Evolutionary conservation across 352 stramenopile genomes (phyloP).

Genomic region (Phytophthora boehmeriae): DNA sequence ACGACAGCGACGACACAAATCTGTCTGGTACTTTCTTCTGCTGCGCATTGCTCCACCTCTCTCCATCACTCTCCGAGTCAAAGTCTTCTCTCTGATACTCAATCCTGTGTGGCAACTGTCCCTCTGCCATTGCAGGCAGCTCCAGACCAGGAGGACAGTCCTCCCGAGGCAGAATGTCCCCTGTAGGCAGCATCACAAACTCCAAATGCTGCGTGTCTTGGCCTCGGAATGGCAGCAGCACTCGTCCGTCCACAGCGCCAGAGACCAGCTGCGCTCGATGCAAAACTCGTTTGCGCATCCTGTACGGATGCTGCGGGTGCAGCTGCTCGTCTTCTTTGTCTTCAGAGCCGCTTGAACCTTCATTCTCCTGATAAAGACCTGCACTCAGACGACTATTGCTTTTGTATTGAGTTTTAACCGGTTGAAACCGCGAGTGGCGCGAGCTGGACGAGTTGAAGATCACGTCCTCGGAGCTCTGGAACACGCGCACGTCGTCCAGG

Average conservation of each 20-base stretch:
- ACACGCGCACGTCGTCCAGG: conserved; percentile 65
- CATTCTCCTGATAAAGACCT: neutral
- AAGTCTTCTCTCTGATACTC: conserved; percentile 6
- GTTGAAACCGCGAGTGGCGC: neutral
- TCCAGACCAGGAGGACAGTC: conserved; percentile 56
- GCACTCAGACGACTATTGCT: neutral
- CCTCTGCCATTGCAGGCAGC: conserved; percentile 30
- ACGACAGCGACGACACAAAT: conserved; percentile 1
- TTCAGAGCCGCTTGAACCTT: neutral
- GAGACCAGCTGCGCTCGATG: conserved; percentile 18
- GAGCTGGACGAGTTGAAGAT: conserved; percentile 30
- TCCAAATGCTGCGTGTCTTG: conserved; percentile 47
- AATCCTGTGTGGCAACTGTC: conserved; percentile 6
- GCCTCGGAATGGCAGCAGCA: neutral
- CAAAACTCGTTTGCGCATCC: conserved; percentile 37
- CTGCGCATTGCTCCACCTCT: conserved; percentile 6
- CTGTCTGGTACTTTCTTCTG: conserved; percentile 1
- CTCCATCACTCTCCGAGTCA: conserved; percentile 12
- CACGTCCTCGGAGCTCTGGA: conserved; percentile 67
- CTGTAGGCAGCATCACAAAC: conserved; percentile 63
- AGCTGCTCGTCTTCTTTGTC: conserved; percentile 33
- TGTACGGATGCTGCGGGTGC: conserved; percentile 49
- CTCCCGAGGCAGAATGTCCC: conserved; percentile 63
- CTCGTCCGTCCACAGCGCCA: conserved; percentile 2
- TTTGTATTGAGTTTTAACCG: too few species aligned